Base-by-base conservation (phyloP, 768 basidiomycete genomes). In the Tephrocybe sp. region DNA sequence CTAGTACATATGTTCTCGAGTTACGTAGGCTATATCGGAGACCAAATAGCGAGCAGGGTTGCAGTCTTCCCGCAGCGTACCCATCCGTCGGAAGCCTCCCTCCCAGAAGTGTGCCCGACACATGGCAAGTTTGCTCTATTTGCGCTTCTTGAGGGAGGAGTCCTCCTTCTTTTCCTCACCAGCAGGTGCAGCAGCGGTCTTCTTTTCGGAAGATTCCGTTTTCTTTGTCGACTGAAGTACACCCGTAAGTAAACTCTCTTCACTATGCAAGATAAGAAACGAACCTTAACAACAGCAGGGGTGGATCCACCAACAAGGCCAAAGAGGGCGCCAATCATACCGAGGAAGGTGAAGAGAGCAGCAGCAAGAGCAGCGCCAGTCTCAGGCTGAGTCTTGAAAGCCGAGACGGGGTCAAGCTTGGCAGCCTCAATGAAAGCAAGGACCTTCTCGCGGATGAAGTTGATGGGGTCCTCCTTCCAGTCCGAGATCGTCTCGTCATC, bases 351-450 rank as follows among this genome's bases (percentile, higher is more conserved):
- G 60, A 96, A 77, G 39, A 89, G 55, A 41, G 82, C 84, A 54
- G 82, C 87, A 52, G 75, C 75, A 57, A 98, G 76, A 53, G 83
- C 89, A 38, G 78, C 87, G 59, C 85, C 92, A 44, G 90, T 90
- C 70, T 94, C 87, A 39, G 95, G 94, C 64, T 94, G 84, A 31
- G 87, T 75, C 77, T 87, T 90, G 79, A 98, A 79, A 34, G 97
- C 95, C 21, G 69, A 67, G 44, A 92, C 61, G 22, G 92, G 94
- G 67, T 96, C 84, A 38, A 77, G 66, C 64, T 83, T 83, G 56
- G 82, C 87, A 51, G 82, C 73, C 41, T 89, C 87, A 54, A 95
- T 69, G 79, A 99, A 99, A 44, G 77, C 75, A 61, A 87, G 75
- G 38, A 87, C 79, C 72, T 87, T 87, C 60, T 76, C 71, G 64